Evolutionary conservation across 495 filamentous ascomycete species (phyloP), one percentile per base, ranked within the genome.

Genomic region (Penicillium herquei): DNA sequence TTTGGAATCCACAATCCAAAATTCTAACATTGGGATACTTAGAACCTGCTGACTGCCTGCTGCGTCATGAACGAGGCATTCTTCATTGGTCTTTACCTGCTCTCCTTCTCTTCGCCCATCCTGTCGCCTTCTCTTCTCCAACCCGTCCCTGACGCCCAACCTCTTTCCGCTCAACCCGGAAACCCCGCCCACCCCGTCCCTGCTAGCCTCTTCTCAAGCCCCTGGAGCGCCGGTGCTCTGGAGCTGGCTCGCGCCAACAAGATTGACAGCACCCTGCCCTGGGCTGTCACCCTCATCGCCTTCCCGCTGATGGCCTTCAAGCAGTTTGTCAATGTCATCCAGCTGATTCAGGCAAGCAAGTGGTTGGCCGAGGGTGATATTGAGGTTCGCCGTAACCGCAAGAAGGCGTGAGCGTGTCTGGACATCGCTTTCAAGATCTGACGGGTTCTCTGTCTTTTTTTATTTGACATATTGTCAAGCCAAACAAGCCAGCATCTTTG

Each of bases 11-110:
- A n/a, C n/a, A 26, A 26, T 26, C 4, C 21, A 26, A 26, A 26
- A 2, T 4, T 26, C 21, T 26, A 26, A 26, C 3, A 21, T 32
- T 1, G 10, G 7, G 1, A 7, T 10, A 21, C n/a, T 46, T 66
- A 98, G 95, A 87, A 78, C 55, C 92, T 99, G 16, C 81, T 99
- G 52, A 98, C 98, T 80, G 65, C 89, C 57, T 90, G 88, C 77
- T 99, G 95, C 73, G 80, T 84, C 43, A 75, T 94, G 34, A 98
- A 98, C 72, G 95, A 99, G 72, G 70, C 89, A 54, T 98, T 96
- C 80, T 99, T 98, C 79, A 92, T 99, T 68, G 92, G 91, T 42
- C 82, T 98, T 58, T 99, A 99, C 78, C 89, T 99, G 41, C 85
- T 99, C 42, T 96, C 92, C 62, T 99, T 99, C 82, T 91, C 87